phyloP scores from a whole-genome alignment of 441 rosid genomes.

The Brassica hybrid region DNA sequence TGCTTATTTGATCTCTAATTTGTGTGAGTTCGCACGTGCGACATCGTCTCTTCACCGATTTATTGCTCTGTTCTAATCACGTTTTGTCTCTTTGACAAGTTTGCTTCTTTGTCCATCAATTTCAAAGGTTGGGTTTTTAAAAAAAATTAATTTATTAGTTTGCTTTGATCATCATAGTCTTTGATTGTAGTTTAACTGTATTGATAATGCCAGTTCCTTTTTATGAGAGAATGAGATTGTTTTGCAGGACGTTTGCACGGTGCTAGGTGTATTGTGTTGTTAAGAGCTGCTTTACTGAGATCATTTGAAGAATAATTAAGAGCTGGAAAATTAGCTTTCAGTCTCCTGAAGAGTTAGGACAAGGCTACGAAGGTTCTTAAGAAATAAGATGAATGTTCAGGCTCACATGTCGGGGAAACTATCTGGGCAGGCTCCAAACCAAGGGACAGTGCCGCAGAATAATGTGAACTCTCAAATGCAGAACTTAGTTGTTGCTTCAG shows the following conservation, averaged over 20 bases:
- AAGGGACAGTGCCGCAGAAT: conserved; percentile 55
- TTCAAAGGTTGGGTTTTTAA: conserved; percentile 34
- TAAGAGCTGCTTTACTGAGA: conserved; percentile 11
- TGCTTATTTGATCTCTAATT: conserved; percentile 10
- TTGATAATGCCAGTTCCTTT: conserved; percentile 6
- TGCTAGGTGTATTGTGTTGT: not conserved
- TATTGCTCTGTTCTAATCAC: conserved; percentile 31
- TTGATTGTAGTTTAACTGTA: not conserved
- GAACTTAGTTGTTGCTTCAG: not conserved
- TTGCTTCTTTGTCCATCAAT: conserved; percentile 20
- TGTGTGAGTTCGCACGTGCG: conserved; percentile 41
- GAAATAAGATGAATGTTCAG: conserved; percentile 69
- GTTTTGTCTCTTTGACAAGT: conserved; percentile 11
- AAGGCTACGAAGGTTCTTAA: conserved; percentile 41
- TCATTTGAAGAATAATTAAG: conserved; percentile 24
- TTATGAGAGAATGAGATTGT: not conserved
- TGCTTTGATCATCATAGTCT: conserved; percentile 17
- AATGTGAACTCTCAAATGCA: not conserved
- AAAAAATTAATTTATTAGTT: not conserved
- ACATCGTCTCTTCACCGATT: conserved; percentile 19
- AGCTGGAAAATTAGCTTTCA: conserved; percentile 42
- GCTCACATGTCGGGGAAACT: conserved; percentile 77
- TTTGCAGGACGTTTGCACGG: conserved; percentile 23
- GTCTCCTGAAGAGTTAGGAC: conserved; percentile 32
- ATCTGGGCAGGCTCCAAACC: conserved; percentile 79